Evolutionary conservation across 202 grass and related monocot species (phyloP).

Genomic region (Setaria viridis): DNA sequence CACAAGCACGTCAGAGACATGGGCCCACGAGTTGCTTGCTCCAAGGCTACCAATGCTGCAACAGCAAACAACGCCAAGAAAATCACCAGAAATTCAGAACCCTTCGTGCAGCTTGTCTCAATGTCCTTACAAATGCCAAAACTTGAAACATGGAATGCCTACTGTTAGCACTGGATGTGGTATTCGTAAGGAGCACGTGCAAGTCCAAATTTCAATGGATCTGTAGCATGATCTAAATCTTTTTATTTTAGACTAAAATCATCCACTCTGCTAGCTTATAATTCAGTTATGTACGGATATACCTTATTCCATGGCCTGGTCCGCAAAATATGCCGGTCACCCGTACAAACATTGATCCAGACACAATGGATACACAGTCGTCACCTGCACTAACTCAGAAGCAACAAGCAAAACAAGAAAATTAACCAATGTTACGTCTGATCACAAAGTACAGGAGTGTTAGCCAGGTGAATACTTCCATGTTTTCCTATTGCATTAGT

Average conservation of each 20-base stretch:
- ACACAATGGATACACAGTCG: conserved; percentile 92
- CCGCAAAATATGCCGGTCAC: conserved; percentile 67
- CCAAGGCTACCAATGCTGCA: conserved; percentile 85
- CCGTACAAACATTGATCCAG: conserved; percentile 55
- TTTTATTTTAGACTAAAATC: not conserved
- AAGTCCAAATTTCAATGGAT: not conserved
- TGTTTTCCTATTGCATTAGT: not conserved
- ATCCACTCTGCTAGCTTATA: not conserved
- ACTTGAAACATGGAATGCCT: conserved; percentile 19
- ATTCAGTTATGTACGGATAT: not conserved
- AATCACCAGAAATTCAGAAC: conserved; percentile 39
- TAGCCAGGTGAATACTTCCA: not conserved
- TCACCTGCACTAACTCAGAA: conserved; percentile 54
- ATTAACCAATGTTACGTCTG: not conserved
- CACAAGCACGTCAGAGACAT: conserved; percentile 81
- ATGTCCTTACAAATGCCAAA: conserved; percentile 2
- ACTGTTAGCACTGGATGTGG: not conserved
- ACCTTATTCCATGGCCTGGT: conserved; percentile 76
- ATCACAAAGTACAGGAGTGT: not conserved
- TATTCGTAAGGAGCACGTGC: not conserved
- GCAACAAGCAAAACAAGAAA: not conserved
- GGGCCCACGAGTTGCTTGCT: conserved; percentile 52
- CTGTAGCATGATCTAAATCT: not conserved
- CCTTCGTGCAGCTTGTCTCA: conserved; percentile 24
- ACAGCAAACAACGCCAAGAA: conserved; percentile 27